Percentiles rank a stretch among this genome's conserved stretches.
phyloP scores from a whole-genome alignment of 1,139 yeast genomes.

The Blastobotrys proliferans region DNA sequence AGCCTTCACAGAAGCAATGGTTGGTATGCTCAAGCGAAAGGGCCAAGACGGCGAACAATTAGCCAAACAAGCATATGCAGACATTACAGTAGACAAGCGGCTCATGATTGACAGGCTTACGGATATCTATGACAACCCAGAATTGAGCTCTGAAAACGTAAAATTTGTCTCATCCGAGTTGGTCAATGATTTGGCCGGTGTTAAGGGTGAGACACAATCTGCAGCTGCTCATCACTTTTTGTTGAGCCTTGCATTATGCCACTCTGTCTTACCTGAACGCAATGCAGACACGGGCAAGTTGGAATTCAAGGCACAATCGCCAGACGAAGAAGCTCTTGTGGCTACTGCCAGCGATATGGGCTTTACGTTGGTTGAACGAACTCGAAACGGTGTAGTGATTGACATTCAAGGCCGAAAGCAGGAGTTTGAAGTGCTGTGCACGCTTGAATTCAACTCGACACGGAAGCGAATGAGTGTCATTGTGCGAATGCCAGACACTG shows the following conservation, averaged over 20 bases:
- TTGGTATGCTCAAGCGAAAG: constrained; percentile 81
- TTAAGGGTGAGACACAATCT: constrained; percentile 45
- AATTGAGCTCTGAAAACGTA: constrained; percentile 54
- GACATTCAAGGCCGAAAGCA: constrained; percentile 68
- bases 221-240: constrained; percentile 65
- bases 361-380: constrained; percentile 68
- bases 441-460: constrained; percentile 80
- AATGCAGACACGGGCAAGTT: constrained; percentile 46
- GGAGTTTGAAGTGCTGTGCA: constrained; percentile 67
- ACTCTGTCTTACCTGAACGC: constrained; percentile 77
- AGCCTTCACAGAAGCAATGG: constrained; percentile 93
- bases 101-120: constrained; percentile 58
- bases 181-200: constrained; percentile 29
- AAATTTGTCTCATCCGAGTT: constrained; percentile 30
- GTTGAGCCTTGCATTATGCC: constrained; percentile 82
- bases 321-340: constrained; percentile 95
- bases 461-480: constrained; percentile 97
- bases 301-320: constrained; percentile 88
- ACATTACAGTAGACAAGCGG: constrained; percentile 55
- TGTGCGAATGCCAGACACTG: constrained; percentile 52
- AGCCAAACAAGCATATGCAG: constrained; percentile 33
- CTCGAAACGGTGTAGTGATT: constrained; percentile 62
- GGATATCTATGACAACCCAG: constrained; percentile 50
- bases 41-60: constrained; percentile 75
- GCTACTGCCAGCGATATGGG: constrained; percentile 91